Evolutionary conservation across 805 yeast genomes (phyloP), one percentile per base, ranked within the genome.

Genomic region (Starmerella bombi): DNA sequence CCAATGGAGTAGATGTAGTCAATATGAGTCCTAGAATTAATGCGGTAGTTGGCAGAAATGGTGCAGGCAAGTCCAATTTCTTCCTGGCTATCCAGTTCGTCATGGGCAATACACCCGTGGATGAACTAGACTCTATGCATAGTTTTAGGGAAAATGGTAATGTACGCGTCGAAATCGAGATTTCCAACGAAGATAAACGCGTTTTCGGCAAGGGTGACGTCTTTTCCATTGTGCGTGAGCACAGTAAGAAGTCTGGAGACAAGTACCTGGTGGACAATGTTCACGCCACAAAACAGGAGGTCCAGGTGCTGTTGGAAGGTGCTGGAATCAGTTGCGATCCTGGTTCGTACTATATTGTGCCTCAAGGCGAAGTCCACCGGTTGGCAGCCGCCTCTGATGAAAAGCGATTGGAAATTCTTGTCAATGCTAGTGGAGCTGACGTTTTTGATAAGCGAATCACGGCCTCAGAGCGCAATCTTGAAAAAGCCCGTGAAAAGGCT

Each of bases 1-100:
- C 80, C 60, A 79, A 81, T 53, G 76, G 83, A 31, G 81, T 94
- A 0, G 70, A 74, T 3, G 72, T 86, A 10, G 91, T 80, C 32
- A 43, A 32, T n/a, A 66, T 91, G 25, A 79, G 93, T 1, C 88
- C 93, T 0, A 74, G 74, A 40, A 80, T 78, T 55, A 88, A 88
- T 61, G 93, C 88, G 17, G 75, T 80, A 14, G 84, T 59, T 38
- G 55, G 43, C 45, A 42, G 40, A 58, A 46, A 46, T 25, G 53
- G 53, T 15, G 34, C 94, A 7, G 98, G 98, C 7, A 88, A 91
- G 58, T 82, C 94, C 31, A 88, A 91, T 59, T 80, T 88, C 61
- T 91, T 88, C 59, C 85, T 94, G 14, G 97, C 98, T 9, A 80
- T 88, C 42, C 67, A 96, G 46, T 91, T 86, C 62, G 96, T 85